Base-by-base conservation (phyloP, 257 asterid species). In the Solanum pinnatisectum region DNA sequence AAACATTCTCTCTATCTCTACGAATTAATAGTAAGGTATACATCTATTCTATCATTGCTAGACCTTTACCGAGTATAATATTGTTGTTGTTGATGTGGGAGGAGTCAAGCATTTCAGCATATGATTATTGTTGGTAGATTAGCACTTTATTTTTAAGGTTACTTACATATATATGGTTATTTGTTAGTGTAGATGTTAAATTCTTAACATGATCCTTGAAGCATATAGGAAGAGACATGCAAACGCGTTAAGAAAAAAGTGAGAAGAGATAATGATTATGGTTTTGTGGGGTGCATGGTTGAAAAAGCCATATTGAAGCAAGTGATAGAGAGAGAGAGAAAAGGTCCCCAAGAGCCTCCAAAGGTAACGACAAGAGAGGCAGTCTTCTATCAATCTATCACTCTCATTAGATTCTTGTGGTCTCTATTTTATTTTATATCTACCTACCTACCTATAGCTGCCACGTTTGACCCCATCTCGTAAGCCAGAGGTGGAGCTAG, bases 391-490 rank as follows among this genome's bases (percentile, higher is more conserved):
- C 88, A 78, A 85, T 87, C 90, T 23, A 7, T 79, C 91, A 36
- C 87, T 85, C 85, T 90, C 91, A 70, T 56, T 60, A 87, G 90
- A 90, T 90, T 90, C 91, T 90, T 88, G 56, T 84, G 88, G 85
- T 46, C 68, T 81, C 11, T 81, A 9, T 81, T 81, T 81, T 81
- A 27, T 12, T 78, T 27, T 78, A 18, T 37, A 23, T 6, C 8
- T 44, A 81, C 8, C 67, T 77, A 77, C 35, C 27, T 18, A 79
- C 4, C 22, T 30, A 46, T 78, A 25, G 84, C 8, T 79, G 65
- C 25, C 65, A 79, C 67, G 25, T 44, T 79, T 44, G 67, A 79
- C 18, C 37, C 68, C 67, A 81, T 81, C 20, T 16, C 23, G 4
- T 52, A 52, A 9, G 60, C 0, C 8, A 49, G 23, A 15, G 8